Conservation (phyloP, 176 grass and related monocot species). For the Calamus simplicifolius region DNA sequence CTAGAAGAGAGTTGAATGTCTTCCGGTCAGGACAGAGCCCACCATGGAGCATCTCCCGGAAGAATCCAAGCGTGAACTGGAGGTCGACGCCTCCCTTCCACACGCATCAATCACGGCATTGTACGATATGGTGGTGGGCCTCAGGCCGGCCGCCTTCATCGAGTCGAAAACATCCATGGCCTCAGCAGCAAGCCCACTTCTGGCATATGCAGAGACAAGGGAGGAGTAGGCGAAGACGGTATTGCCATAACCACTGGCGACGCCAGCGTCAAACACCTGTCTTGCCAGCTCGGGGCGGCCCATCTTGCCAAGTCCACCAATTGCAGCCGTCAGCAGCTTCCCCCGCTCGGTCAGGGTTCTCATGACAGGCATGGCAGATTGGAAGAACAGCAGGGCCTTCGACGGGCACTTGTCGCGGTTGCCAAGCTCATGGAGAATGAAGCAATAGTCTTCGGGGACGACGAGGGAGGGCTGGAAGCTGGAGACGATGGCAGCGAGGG, state of each 20-base stretch:
- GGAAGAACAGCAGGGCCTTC: conserved; percentile 50
- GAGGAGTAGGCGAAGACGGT: conserved; percentile 77
- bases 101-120: conserved; percentile 94
- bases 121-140: conserved; percentile 73
- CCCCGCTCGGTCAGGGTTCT: conserved; percentile 45
- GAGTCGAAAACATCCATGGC: conserved; percentile 62
- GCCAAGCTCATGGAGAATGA: conserved; percentile 45
- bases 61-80: conserved; percentile 65
- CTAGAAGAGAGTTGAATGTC: conserved; percentile 94
- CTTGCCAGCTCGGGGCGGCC: conserved; percentile 62
- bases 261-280: conserved; percentile 54
- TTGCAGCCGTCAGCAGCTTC: conserved; percentile 73
- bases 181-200: conserved; percentile 63
- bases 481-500: conserved; percentile 20
- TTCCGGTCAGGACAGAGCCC: conserved; percentile 84
- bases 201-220: conserved; percentile 82
- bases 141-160: conserved; percentile 62
- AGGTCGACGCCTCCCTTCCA: conserved; percentile 71
- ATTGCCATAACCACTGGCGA: conserved; percentile 60
- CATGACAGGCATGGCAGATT: conserved; percentile 44
- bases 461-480: conserved; percentile 36
- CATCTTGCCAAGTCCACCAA: conserved; percentile 69
- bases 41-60: conserved; percentile 77
- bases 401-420: conserved; percentile 40
- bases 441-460: conserved; percentile 73